Percentiles rank a stretch among this genome's conserved stretches.
Evolutionary conservation across 2,329 filamentous ascomycete genomes (phyloP).

Genomic region (Diplodia seriata): DNA sequence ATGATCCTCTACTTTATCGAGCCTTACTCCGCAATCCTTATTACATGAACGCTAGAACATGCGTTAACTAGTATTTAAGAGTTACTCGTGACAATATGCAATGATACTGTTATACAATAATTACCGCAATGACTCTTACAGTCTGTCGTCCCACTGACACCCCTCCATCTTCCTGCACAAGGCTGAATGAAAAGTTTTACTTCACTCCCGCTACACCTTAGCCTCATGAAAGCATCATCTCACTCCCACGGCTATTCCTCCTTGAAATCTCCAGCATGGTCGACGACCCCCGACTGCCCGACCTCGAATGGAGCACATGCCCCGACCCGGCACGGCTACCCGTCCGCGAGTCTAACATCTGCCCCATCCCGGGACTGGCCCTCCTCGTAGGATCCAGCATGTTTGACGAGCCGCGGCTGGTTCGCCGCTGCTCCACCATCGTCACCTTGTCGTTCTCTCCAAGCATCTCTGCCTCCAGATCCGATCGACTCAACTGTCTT

Average conservation of each 20-base stretch:
- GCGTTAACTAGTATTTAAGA: too few species aligned
- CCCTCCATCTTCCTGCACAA: neutral
- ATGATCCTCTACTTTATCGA: too few species aligned
- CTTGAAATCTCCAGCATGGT: slow-evolving; percentile 6
- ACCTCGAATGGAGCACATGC: neutral
- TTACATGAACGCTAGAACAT: too few species aligned
- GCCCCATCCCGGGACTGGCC: neutral
- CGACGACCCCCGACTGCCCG: slow-evolving; percentile 1
- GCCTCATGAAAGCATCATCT: slow-evolving; percentile 8
- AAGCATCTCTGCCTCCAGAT: slow-evolving; percentile 17
- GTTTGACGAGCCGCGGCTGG: slow-evolving; percentile 10
- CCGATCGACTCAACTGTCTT: slow-evolving; percentile 7
- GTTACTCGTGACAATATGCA: too few species aligned
- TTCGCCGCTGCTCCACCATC: slow-evolving; percentile 20
- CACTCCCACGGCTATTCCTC: slow-evolving; percentile 1
- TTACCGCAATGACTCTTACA: slow-evolving; percentile 9
- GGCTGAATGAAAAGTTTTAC: neutral
- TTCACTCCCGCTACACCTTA: neutral
- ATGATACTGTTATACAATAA: neutral
- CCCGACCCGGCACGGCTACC: slow-evolving; percentile 3
- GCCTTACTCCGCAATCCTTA: too few species aligned
- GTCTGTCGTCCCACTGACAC: too few species aligned
- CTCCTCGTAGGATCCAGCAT: slow-evolving; percentile 4
- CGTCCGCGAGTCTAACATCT: slow-evolving; percentile 3
- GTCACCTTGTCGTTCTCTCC: slow-evolving; percentile 1